Evolutionary conservation across 176 grass and related monocot genomes (phyloP).

Genomic region (Oropetium thomaeum): DNA sequence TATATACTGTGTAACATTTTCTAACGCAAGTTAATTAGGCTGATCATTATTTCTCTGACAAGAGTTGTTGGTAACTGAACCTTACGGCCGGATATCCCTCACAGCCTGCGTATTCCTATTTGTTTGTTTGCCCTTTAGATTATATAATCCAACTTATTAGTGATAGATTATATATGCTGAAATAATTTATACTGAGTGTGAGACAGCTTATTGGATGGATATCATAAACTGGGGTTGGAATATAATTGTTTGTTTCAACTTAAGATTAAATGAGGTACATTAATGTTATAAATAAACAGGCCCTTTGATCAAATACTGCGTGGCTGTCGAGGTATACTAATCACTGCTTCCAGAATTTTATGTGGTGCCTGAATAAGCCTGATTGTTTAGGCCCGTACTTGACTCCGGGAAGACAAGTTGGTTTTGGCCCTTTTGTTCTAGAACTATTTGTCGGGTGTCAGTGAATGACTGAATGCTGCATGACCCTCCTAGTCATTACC

Average conservation of each 20-base stretch:
- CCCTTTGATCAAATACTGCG: neutral
- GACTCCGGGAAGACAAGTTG: neutral
- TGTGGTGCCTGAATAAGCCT: no score
- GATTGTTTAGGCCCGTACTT: neutral
- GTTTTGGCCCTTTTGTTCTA: neutral
- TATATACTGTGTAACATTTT: conserved; percentile 37
- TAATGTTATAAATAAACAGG: no score
- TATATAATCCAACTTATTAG: no score
- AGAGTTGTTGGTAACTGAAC: neutral
- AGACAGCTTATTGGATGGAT: no score
- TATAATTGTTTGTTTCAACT: no score
- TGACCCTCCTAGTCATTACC: neutral
- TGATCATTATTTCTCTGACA: conserved; percentile 29
- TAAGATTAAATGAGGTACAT: no score
- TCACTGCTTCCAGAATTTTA: neutral
- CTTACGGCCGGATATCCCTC: neutral
- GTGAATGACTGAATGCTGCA: neutral
- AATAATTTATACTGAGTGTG: no score
- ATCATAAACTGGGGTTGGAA: no score
- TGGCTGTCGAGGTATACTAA: neutral
- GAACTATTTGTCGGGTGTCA: neutral
- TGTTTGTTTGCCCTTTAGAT: no score
- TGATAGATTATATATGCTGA: no score
- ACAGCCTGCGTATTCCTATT: neutral
- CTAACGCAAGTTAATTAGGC: conserved; percentile 12